These are phyloP conservation scores for Suillus paluster DNA, from an alignment of 768 basidiomycete species.

Conservation along the genomic window DNA sequence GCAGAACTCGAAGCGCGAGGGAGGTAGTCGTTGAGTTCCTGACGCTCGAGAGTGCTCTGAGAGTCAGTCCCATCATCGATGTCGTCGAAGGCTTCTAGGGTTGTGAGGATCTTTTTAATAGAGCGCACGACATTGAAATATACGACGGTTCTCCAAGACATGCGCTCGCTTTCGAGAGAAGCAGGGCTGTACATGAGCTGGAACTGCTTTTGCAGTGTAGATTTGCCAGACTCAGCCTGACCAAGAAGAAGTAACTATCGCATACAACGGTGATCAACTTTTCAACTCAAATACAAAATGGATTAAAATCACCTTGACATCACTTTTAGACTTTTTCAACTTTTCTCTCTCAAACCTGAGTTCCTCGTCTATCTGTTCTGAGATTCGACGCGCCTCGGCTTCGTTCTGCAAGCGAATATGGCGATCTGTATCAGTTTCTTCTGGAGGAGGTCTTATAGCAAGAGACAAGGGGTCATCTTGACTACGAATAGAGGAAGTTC, in stretches of 20 bases:
- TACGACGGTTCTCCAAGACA: constrained; percentile 73
- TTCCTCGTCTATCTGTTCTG: constrained; percentile 84
- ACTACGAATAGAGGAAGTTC: constrained; percentile 74
- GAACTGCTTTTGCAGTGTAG: constrained; percentile 78
- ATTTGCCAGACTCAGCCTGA: constrained; percentile 80
- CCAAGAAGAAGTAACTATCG: constrained; percentile 71
- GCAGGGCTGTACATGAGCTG: constrained; percentile 81
- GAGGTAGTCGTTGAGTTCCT: constrained; percentile 32
- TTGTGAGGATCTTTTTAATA: constrained; percentile 68
- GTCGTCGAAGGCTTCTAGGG: constrained; percentile 67
- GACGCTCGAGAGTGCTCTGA: constrained; percentile 36
- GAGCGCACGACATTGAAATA: constrained; percentile 79
- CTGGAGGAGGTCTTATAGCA: constrained; percentile 64
- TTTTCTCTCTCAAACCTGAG: constrained; percentile 71
- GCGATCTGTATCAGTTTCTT: constrained; percentile 72
- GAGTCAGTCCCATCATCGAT: constrained; percentile 54
- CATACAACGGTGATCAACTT: constrained; percentile 24
- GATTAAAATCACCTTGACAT: constrained; percentile 63
- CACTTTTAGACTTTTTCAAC: constrained; percentile 65
- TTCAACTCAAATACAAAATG: neutral
- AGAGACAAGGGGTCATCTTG: constrained; percentile 77
- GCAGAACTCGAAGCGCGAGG: constrained; percentile 17
- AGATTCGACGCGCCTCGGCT: constrained; percentile 74
- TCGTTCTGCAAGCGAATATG: constrained; percentile 63
- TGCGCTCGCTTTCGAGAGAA: constrained; percentile 68